Evolutionary conservation across 306 rosid genomes (phyloP).

Genomic region (Vigna mungo): DNA sequence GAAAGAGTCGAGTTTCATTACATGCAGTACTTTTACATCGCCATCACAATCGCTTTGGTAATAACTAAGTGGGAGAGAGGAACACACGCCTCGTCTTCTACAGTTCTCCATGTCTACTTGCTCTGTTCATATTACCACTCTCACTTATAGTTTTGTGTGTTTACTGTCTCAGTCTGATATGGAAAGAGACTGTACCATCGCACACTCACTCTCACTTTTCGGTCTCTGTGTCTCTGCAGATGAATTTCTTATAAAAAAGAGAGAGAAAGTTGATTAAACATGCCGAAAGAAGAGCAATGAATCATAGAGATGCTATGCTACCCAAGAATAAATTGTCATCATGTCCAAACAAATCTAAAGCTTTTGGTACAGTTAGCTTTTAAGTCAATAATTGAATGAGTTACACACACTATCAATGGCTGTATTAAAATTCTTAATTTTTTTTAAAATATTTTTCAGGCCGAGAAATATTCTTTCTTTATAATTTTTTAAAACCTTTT

Average conservation of each 20-base stretch:
- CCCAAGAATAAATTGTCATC: not conserved
- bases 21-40: not conserved
- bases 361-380: not conserved
- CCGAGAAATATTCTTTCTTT: not conserved
- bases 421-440: not conserved
- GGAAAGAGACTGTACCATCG: conserved; percentile 26
- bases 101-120: conserved; percentile 40
- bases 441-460: not conserved
- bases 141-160: conserved; percentile 37
- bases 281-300: not conserved
- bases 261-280: not conserved
- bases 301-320: not conserved
- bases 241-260: not conserved
- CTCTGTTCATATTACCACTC: conserved; percentile 21
- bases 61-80: conserved; percentile 30
- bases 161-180: conserved; percentile 14
- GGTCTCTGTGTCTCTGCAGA: conserved; percentile 19
- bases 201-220: conserved; percentile 35
- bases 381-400: not conserved
- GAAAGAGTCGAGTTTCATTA: not conserved
- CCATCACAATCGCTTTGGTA: not conserved
- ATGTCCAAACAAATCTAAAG: not conserved
- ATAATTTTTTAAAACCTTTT: not conserved
- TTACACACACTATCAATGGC: too few species aligned
- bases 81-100: conserved; percentile 28